phyloP scores from a whole-genome alignment of 2,329 filamentous ascomycete species.

The Claviceps capensis region DNA sequence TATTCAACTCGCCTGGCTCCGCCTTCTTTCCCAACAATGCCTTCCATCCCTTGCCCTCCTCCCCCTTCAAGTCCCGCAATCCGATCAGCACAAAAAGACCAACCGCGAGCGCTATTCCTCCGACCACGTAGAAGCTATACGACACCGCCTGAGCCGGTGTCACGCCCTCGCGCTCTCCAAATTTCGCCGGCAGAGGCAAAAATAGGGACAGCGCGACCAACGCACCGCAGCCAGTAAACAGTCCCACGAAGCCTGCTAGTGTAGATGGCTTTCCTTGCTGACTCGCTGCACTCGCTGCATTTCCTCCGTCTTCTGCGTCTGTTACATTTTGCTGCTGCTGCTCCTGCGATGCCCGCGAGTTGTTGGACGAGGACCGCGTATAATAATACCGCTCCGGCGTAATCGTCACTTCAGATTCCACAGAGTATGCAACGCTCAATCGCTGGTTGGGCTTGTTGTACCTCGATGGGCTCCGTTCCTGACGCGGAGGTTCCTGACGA shows the following conservation, averaged over 20 bases:
- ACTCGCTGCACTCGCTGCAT: constrained; percentile 7
- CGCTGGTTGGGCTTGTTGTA: constrained; percentile 31
- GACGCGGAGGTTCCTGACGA: constrained; percentile 1
- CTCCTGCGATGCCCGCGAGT: constrained; percentile 8
- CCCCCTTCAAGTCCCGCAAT: constrained; percentile 52
- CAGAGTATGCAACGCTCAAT: constrained; percentile 49
- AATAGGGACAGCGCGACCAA: constrained; percentile 72
- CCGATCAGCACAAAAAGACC: constrained; percentile 68
- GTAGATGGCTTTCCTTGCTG: constrained; percentile 35
- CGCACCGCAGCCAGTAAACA: constrained; percentile 87
- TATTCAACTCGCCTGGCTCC: constrained; percentile 12
- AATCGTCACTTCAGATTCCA: constrained; percentile 63
- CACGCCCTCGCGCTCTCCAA: constrained; percentile 56
- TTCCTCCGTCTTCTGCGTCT: too few relatives aligned
- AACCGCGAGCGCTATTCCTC: constrained; percentile 54
- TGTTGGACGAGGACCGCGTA: constrained; percentile 22
- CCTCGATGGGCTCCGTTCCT: constrained; percentile 6
- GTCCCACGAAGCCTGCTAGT: constrained; percentile 77
- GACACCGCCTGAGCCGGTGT: constrained; percentile 63
- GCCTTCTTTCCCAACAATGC: constrained; percentile 34
- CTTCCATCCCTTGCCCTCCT: constrained; percentile 62
- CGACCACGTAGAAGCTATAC: constrained; percentile 81
- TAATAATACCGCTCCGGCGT: constrained; percentile 45
- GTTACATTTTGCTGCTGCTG: constrained; percentile 9
- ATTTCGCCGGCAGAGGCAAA: constrained; percentile 71